phyloP scores from a whole-genome alignment of 2,329 filamentous ascomycete genomes.

The Ambrosiella beaveri region DNA sequence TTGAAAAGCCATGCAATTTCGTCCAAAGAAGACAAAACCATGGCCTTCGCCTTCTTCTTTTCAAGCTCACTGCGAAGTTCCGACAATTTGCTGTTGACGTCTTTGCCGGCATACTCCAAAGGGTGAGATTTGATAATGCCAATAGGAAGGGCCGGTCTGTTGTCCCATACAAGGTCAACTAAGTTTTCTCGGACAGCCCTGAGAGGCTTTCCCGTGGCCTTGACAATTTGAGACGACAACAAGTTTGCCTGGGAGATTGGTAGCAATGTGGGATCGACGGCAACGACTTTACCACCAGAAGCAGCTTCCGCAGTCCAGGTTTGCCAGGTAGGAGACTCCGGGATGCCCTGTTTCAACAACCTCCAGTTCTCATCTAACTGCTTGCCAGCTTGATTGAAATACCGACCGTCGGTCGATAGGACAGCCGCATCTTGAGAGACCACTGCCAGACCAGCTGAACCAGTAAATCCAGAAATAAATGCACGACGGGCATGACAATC shows the following conservation, averaged over 20 bases:
- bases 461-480: conserved; percentile 86
- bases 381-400: conserved; percentile 90
- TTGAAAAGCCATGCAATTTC: conserved; percentile 99
- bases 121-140: conserved; percentile 59
- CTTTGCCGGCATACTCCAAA: conserved; percentile 62
- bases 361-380: conserved; percentile 87
- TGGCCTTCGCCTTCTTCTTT: conserved; percentile 73
- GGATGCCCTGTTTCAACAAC: conserved; percentile 78
- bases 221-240: conserved; percentile 68
- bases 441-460: conserved; percentile 84
- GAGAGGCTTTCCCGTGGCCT: conserved; percentile 63
- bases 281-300: conserved; percentile 72
- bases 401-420: conserved; percentile 84
- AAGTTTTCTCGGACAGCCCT: conserved; percentile 65
- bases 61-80: conserved; percentile 81
- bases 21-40: conserved; percentile 87
- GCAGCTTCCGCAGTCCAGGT: conserved; percentile 85
- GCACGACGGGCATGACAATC: conserved; percentile 82
- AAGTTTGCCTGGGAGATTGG: conserved; percentile 21
- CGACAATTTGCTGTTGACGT: conserved; percentile 63
- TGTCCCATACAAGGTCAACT: conserved; percentile 78
- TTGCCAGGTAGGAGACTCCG: conserved; percentile 92
- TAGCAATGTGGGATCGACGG: conserved; percentile 57
- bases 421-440: conserved; percentile 74
- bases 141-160: conserved; percentile 53